Conservation (phyloP, 495 filamentous ascomycete genomes). For the Ramalina intermedia region DNA sequence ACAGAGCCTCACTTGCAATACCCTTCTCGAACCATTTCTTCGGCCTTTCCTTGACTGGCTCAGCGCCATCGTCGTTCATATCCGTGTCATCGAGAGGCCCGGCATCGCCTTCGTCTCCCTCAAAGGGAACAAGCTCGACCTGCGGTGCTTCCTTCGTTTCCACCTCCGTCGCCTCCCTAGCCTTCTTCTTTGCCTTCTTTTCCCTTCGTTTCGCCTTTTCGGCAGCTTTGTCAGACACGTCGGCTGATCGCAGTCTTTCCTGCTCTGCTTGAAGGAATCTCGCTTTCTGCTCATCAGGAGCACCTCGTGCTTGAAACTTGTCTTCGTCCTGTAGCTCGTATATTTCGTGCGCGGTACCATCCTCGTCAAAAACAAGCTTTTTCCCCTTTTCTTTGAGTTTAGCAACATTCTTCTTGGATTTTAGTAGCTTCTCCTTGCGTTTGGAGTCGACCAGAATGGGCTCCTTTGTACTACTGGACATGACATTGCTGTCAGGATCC, state of each 20-base stretch:
- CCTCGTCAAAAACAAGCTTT: slow-evolving; percentile 83
- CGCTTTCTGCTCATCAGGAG: slow-evolving; percentile 41
- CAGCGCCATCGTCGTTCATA: neutral
- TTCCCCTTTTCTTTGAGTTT: slow-evolving; percentile 75
- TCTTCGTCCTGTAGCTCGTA: slow-evolving; percentile 82
- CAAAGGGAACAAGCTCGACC: slow-evolving; percentile 30
- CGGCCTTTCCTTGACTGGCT: slow-evolving; percentile 25
- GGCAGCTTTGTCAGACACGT: slow-evolving; percentile 67
- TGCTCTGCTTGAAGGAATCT: slow-evolving; percentile 63
- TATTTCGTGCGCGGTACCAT: slow-evolving; percentile 65
- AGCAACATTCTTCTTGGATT: slow-evolving; percentile 82
- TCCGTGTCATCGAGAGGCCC: neutral
- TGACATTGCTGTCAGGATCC: neutral
- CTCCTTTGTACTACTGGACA: slow-evolving; percentile 20
- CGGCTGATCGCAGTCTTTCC: slow-evolving; percentile 56
- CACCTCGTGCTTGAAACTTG: slow-evolving; percentile 57
- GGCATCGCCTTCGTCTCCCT: slow-evolving; percentile 15
- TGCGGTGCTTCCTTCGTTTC: slow-evolving; percentile 29
- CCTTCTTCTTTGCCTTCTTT: slow-evolving; percentile 78
- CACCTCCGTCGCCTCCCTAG: slow-evolving; percentile 47
- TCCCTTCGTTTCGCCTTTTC: slow-evolving; percentile 68
- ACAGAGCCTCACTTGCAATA: slow-evolving; percentile 4
- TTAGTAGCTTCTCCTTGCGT: slow-evolving; percentile 80
- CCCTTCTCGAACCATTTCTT: slow-evolving; percentile 34
- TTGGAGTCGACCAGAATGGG: slow-evolving; percentile 78